Conservation (phyloP, 192 early-diverging fungal species). For the Backusella sp. region DNA sequence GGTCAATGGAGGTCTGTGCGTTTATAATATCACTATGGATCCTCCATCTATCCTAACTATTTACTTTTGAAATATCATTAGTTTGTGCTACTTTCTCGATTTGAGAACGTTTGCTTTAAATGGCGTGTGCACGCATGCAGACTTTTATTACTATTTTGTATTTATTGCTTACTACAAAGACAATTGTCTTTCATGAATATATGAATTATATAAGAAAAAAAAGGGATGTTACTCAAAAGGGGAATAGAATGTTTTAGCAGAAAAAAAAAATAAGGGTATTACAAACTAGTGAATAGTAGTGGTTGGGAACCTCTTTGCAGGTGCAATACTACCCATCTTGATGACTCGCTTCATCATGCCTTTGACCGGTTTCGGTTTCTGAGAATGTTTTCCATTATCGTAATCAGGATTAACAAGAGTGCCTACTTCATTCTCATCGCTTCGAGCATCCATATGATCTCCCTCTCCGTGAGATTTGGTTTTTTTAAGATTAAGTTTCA, state of each 20-base stretch:
- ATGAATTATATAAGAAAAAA: neutral
- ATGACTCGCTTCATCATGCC: conserved; percentile 18
- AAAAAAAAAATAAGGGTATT: neutral
- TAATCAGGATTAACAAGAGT: neutral
- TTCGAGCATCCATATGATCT: neutral
- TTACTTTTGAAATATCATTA: neutral
- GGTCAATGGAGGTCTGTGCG: conserved; percentile 1
- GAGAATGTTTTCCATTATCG: neutral
- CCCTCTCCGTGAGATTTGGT: conserved; percentile 2
- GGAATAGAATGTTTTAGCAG: neutral
- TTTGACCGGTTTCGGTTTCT: conserved; percentile 1
- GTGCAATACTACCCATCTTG: conserved; percentile 9
- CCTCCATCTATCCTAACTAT: neutral
- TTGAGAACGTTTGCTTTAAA: neutral
- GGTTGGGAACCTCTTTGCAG: conserved; percentile 6
- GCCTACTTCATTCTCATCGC: neutral
- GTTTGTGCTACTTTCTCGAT: neutral
- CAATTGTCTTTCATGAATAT: neutral
- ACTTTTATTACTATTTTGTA: neutral
- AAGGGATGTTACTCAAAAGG: neutral
- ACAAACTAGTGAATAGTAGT: conserved; percentile 2
- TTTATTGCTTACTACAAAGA: neutral
- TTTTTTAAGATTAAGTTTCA: conserved; percentile 11
- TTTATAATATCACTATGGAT: neutral
- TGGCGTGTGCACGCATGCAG: neutral